Evolutionary conservation across 306 rosid species (phyloP).

Genomic region (Sindora glabra): DNA sequence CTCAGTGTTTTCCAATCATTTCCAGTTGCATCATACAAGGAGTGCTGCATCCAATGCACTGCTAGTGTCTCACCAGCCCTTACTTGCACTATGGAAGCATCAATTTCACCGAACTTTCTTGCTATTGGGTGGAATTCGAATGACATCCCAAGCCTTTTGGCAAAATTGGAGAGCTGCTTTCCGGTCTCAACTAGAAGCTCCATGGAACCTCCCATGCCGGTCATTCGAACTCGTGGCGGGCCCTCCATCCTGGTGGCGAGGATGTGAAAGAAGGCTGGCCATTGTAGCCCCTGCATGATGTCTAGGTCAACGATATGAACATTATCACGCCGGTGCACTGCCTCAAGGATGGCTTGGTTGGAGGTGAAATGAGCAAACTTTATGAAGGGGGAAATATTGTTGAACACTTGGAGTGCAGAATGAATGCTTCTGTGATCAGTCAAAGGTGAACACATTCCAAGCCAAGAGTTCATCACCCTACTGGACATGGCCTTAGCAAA

Average conservation of each 20-base stretch:
- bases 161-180: slow-evolving; percentile 53
- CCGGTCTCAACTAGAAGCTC: slow-evolving; percentile 67
- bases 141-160: slow-evolving; percentile 58
- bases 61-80: too few species aligned
- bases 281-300: slow-evolving; percentile 88
- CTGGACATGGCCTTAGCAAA: slow-evolving; percentile 73
- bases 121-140: slow-evolving; percentile 59
- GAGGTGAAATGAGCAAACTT: slow-evolving; percentile 86
- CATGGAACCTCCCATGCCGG: too few species aligned
- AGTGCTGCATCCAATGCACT: too few species aligned
- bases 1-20: slow-evolving; percentile 64
- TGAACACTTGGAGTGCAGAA: slow-evolving; percentile 60
- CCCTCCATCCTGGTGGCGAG: slow-evolving; percentile 66
- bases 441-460: slow-evolving; percentile 57
- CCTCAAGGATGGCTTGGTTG: slow-evolving; percentile 82
- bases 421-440: slow-evolving; percentile 49
- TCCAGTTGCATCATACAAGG: slow-evolving; percentile 63
- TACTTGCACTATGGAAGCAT: slow-evolving; percentile 33
- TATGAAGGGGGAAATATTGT: slow-evolving; percentile 70
- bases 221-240: too few species aligned
- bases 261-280: slow-evolving; percentile 85
- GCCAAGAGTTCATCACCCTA: slow-evolving; percentile 66
- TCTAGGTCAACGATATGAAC: slow-evolving; percentile 79
- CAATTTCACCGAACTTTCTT: slow-evolving; percentile 42
- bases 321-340: slow-evolving; percentile 36